Percentiles rank a stretch among this genome's conserved stretches.
phyloP scores from a whole-genome alignment of 2,329 filamentous ascomycete genomes.

The Pseudogymnoascus sp. region DNA sequence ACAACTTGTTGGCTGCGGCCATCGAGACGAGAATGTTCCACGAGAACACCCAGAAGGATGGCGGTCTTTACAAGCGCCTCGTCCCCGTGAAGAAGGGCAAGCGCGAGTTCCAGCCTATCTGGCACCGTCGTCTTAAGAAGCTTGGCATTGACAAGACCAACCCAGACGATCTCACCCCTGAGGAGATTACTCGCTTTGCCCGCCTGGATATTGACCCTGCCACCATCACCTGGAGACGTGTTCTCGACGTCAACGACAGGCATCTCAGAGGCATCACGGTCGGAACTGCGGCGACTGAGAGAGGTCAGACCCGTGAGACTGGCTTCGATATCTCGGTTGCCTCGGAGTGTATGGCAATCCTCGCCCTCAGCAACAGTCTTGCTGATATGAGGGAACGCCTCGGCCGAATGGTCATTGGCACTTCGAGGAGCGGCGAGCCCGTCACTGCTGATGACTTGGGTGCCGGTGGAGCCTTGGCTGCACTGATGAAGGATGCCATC shows the following conservation, averaged over 20 bases:
- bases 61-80: slow-evolving; percentile 75
- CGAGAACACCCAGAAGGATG: slow-evolving; percentile 90
- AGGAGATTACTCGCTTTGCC: slow-evolving; percentile 84
- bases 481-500: slow-evolving; percentile 95
- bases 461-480: slow-evolving; percentile 82
- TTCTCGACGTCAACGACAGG: slow-evolving; percentile 94
- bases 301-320: slow-evolving; percentile 78
- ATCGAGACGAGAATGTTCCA: slow-evolving; percentile 99
- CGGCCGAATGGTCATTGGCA: slow-evolving; percentile 91
- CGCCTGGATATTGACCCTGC: slow-evolving; percentile 92
- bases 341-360: slow-evolving; percentile 96
- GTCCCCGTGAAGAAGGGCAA: slow-evolving; percentile 87
- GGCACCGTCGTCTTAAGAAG: slow-evolving; percentile 92
- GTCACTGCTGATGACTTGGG: slow-evolving; percentile 96
- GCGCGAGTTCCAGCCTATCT: slow-evolving; percentile 77
- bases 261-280: slow-evolving; percentile 85
- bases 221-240: slow-evolving; percentile 94
- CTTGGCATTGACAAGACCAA: slow-evolving; percentile 93
- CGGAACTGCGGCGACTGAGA: slow-evolving; percentile 83
- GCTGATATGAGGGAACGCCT: slow-evolving; percentile 87
- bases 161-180: slow-evolving; percentile 80
- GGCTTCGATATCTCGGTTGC: slow-evolving; percentile 98
- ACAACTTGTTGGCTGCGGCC: slow-evolving; percentile 91
- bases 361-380: slow-evolving; percentile 83
- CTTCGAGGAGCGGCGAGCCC: slow-evolving; percentile 75